phyloP scores from a whole-genome alignment of 176 grass and related monocot species.

The Aechmea fasciata region DNA sequence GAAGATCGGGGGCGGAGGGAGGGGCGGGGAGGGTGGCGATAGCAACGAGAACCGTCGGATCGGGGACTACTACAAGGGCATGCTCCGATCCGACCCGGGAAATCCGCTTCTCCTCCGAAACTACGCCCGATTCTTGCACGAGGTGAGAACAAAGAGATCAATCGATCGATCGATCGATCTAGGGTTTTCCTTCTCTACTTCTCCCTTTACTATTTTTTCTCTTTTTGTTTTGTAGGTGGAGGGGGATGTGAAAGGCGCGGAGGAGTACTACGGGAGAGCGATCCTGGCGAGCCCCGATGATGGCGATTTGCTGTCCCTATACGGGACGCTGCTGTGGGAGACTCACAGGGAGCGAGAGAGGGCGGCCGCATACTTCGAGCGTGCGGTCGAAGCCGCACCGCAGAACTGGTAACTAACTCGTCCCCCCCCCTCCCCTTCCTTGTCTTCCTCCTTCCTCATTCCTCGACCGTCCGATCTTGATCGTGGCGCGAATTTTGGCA shows the following conservation, averaged over 20 bases:
- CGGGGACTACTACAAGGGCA: constrained; percentile 49
- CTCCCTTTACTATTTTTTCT: neutral
- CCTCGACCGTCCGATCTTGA: neutral
- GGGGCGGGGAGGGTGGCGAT: constrained; percentile 18
- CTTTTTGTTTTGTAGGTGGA: constrained; percentile 26
- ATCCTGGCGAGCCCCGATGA: constrained; percentile 51
- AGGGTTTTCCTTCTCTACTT: neutral
- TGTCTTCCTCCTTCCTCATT: neutral
- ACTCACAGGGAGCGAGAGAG: constrained; percentile 40
- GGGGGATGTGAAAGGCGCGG: constrained; percentile 51
- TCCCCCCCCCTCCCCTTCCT: no score
- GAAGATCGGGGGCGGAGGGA: neutral
- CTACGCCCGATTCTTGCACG: constrained; percentile 79
- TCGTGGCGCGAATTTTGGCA: neutral
- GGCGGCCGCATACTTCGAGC: constrained; percentile 55
- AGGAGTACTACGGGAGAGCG: constrained; percentile 66
- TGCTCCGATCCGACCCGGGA: constrained; percentile 51
- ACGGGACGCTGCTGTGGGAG: constrained; percentile 75
- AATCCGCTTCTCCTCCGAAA: constrained; percentile 73
- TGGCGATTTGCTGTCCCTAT: constrained; percentile 69
- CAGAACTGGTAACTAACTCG: constrained; percentile 46
- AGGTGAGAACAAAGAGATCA: constrained; percentile 24
- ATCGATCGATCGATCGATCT: neutral
- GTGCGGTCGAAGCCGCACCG: constrained; percentile 63
- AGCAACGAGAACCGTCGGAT: constrained; percentile 27